Evolutionary conservation across 148 eudicot genomes (phyloP), one percentile per base, ranked within the genome.

Genomic region (Agrostemma githago): DNA sequence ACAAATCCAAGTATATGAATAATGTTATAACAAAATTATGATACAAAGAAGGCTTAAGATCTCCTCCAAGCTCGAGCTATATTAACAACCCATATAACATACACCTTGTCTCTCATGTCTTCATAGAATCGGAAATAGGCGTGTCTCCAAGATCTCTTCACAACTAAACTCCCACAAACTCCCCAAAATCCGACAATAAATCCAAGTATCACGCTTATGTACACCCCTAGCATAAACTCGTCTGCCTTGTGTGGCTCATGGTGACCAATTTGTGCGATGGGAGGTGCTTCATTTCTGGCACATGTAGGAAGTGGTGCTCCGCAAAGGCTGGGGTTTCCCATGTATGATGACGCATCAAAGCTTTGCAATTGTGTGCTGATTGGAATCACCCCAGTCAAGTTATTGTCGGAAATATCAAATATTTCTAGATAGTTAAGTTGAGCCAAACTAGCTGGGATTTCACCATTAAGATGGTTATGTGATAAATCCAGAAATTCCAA

Each of bases 1-100:
- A 76, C 54, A 72, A 51, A 73, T 88, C 91, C 93, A 91, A 5
- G 77, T 79, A 46, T 88, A 86, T 70, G 87, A 42, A 66, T 8
- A n/a, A n/a, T n/a, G n/a, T n/a, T n/a, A n/a, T n/a, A 51, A 42
- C 43, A 26, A 21, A 26, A 62, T 7, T 6, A 34, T 62, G 12
- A 62, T 17, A 20, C 21, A 8, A 19, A 60, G 26, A n/a, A 5
- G 62, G 20, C 1, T 58, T 17, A 58, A 58, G 62, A 58, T 58
- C 62, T 5, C 19, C 62, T 58, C 62, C 62, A 58, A 58, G 17
- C 19, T 58, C 62, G 0, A 17, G 62, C 62, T 58, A 58, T 58
- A n/a, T 58, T 16, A 17, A 58, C 62, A n/a, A 58, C 62, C 62
- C 62, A 58, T 6, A 46, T 17, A 14, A 66, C 71, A 19, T 46